Evolutionary conservation across 2,329 filamentous ascomycete species (phyloP), one percentile per base, ranked within the genome.

Genomic region (Endothia cerciana): DNA sequence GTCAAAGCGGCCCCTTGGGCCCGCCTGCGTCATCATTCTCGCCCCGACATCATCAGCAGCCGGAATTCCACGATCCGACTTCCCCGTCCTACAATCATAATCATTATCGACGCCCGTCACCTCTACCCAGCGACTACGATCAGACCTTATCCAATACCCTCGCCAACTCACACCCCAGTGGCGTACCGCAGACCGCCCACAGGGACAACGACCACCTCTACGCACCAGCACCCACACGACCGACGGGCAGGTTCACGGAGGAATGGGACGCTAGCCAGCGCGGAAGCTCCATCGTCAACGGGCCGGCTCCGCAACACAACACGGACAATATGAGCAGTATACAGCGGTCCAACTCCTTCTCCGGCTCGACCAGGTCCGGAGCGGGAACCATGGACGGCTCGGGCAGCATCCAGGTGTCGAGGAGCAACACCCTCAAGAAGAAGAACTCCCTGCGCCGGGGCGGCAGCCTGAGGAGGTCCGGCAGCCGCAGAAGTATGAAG

Each of bases 381-480:
- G 79, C 84, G 65, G 78, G 80, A 49, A 40, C 33, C n/a, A 45
- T 63, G 45, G 65, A 77, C 56, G 74, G 71, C 45, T 72, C 76
- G 55, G 75, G 73, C 58, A 55, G 70, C 59, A 75, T 77, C 57
- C 74, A 79, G 49, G 77, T 84, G 36, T 78, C 80, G 60, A 78
- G 85, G 51, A 79, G 80, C 59, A 92, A 92, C 67, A 97, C 94
- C 0, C 83, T 98, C 72, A 95, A 92, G 82, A 98, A 98, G 83
- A 95, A 93, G 78, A 82, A 82, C 30, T 97, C 93, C 11, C 75
- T 97, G 66, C 89, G 89, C 70, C 87, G 91, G 72, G 88, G 84
- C 67, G 85, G 83, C 47, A 96, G 93, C 74, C 74, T 97, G 70
- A 91, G 89, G 77, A 90, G 93, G 71, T 93, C 89, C 75, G 84